A percentile compares a stretch with the other conserved stretches of the same genome.
Evolutionary conservation across 805 yeast species (phyloP).

Genomic region (Kodamaea kaohsiungensis): DNA sequence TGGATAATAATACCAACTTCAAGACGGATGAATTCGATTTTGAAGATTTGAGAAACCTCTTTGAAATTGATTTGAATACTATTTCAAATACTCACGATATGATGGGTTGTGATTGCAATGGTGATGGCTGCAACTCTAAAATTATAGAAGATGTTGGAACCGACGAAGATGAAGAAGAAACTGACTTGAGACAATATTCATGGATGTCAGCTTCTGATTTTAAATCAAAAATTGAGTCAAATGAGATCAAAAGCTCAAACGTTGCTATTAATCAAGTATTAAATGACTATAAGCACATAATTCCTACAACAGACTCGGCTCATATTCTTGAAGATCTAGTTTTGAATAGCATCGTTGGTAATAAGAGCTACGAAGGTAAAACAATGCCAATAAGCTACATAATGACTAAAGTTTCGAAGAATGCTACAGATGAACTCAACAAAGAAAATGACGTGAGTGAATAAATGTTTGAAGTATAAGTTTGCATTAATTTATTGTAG

Average conservation of each 20-base stretch:
- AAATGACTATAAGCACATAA: slow-evolving; percentile 61
- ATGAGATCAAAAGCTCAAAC: slow-evolving; percentile 25
- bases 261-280: slow-evolving; percentile 57
- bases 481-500: not conserved
- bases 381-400: slow-evolving; percentile 35
- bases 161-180: slow-evolving; percentile 11
- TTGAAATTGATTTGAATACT: slow-evolving; percentile 54
- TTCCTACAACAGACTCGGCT: slow-evolving; percentile 37
- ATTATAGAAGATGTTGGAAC: slow-evolving; percentile 8
- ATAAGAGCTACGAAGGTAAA: slow-evolving; percentile 16
- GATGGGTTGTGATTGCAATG: slow-evolving; percentile 62
- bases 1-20: slow-evolving; percentile 41
- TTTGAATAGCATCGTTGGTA: slow-evolving; percentile 26
- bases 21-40: slow-evolving; percentile 68
- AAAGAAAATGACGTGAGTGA: not conserved
- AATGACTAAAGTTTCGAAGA: slow-evolving; percentile 19
- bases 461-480: not conserved
- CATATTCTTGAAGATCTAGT: slow-evolving; percentile 24
- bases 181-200: slow-evolving; percentile 10
- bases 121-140: slow-evolving; percentile 45
- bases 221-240: slow-evolving; percentile 29
- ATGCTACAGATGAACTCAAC: not conserved
- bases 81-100: slow-evolving; percentile 76
- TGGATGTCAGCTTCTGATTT: slow-evolving; percentile 63
- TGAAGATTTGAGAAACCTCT: slow-evolving; percentile 72